Conservation (phyloP, 2,329 filamentous ascomycete genomes). For the Apiospora kogelbergensis region DNA sequence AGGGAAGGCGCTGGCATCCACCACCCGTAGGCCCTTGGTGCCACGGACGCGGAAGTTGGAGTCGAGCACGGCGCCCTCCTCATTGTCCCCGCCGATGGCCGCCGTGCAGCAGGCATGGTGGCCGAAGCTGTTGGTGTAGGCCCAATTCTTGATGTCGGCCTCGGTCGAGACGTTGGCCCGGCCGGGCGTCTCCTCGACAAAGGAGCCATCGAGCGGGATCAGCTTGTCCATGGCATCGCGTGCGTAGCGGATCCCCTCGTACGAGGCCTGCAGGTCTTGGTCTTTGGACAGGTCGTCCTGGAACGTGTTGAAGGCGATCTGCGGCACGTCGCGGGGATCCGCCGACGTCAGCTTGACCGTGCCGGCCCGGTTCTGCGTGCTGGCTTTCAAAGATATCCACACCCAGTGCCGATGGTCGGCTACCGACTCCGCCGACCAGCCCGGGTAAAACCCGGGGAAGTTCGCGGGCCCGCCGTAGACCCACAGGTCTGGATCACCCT, state of each 20-base stretch:
- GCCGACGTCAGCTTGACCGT: conserved; percentile 20
- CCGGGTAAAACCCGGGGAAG: conserved; percentile 19
- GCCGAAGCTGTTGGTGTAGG: conserved; percentile 13
- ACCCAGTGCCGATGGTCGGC: conserved; percentile 17
- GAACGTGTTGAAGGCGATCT: conserved; percentile 20
- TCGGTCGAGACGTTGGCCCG: neutral
- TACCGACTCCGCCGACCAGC: conserved; percentile 14
- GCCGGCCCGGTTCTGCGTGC: conserved; percentile 24
- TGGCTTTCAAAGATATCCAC: conserved; percentile 22
- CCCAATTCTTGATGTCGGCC: conserved; percentile 12
- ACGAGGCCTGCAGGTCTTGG: conserved; percentile 19
- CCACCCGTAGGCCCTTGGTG: conserved; percentile 11
- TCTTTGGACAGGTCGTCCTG: conserved; percentile 16
- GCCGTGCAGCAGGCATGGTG: conserved; percentile 15
- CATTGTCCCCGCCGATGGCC: conserved; percentile 12
- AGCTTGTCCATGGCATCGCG: conserved; percentile 18
- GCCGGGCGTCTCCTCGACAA: conserved; percentile 17
- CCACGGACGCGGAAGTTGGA: conserved; percentile 11
- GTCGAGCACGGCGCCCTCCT: conserved; percentile 12
- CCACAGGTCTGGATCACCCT: conserved; percentile 48
- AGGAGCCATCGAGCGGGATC: conserved; percentile 21
- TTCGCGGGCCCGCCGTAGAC: conserved; percentile 15
- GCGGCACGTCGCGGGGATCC: conserved; percentile 21
- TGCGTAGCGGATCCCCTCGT: conserved; percentile 19
- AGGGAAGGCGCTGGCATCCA: conserved; percentile 14